Conservation (phyloP, 2,329 filamentous ascomycete genomes). For the Microsporum canis region DNA sequence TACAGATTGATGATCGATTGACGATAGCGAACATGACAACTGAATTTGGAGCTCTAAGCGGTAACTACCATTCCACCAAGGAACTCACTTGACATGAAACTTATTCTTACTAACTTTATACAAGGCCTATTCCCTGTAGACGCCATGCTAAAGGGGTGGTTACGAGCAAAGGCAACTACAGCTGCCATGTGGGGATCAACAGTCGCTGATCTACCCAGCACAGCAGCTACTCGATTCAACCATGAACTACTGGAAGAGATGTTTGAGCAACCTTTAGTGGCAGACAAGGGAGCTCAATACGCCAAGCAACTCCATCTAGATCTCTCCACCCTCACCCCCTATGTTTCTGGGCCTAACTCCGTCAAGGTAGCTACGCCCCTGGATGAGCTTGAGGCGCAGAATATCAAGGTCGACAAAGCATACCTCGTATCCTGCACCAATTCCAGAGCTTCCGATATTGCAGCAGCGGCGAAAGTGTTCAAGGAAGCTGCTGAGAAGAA, state of each 20-base stretch:
- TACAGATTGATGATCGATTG: conserved; percentile 58
- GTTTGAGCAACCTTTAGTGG: conserved; percentile 51
- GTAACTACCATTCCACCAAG: background rate
- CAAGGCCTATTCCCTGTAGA: conserved; percentile 72
- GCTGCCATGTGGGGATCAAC: conserved; percentile 43
- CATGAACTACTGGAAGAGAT: conserved; percentile 65
- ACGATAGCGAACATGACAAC: conserved; percentile 66
- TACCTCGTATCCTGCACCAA: conserved; percentile 92
- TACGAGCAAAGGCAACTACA: conserved; percentile 62
- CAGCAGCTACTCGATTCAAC: conserved; percentile 51
- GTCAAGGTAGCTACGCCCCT: conserved; percentile 79
- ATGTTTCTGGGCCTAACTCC: conserved; percentile 77
- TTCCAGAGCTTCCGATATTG: conserved; percentile 66
- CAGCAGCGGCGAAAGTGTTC: conserved; percentile 74
- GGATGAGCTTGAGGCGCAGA: conserved; percentile 55
- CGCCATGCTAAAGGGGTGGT: conserved; percentile 56
- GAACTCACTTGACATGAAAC: background rate
- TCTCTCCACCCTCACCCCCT: conserved; percentile 71
- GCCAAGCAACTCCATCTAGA: conserved; percentile 75
- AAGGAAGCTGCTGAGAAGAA: conserved; percentile 56
- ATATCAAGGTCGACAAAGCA: conserved; percentile 70
- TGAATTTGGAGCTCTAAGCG: conserved; percentile 58
- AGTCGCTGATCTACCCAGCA: conserved; percentile 34
- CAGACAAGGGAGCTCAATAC: conserved; percentile 68
- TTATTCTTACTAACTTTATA: conserved; percentile 18